Evolutionary conservation across 257 asterid genomes (phyloP).

Genomic region (Solanum tacnaense): DNA sequence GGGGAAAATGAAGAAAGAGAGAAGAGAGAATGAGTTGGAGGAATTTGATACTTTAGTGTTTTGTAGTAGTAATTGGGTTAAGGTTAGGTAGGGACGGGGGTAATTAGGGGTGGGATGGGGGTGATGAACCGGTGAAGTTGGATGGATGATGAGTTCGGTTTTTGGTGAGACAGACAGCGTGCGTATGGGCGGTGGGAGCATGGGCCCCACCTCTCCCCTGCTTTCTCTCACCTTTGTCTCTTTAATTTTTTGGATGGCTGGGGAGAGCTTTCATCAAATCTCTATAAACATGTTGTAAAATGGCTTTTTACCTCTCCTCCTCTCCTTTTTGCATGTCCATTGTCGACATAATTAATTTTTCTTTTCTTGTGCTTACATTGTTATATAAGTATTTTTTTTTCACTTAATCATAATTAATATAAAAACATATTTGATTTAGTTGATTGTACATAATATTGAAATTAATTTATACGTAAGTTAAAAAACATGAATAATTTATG

Average conservation of each 20-base stretch:
- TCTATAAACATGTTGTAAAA: not conserved
- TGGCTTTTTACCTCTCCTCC: not conserved
- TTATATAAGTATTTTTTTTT: too few species aligned
- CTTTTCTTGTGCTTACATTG: too few species aligned
- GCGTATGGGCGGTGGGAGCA: conserved; percentile 29
- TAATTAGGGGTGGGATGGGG: too few species aligned
- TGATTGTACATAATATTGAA: too few species aligned
- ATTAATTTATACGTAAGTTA: too few species aligned
- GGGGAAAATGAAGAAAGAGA: not conserved
- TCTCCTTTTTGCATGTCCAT: not conserved
- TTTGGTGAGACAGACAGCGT: conserved; percentile 19
- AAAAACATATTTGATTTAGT: too few species aligned
- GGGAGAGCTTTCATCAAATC: not conserved
- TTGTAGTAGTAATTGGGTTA: conserved; percentile 35
- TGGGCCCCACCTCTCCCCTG: conserved; percentile 1
- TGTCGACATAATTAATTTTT: not conserved
- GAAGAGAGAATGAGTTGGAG: conserved; percentile 2
- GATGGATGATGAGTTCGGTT: conserved; percentile 8
- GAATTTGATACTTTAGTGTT: conserved; percentile 17
- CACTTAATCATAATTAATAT: too few species aligned
- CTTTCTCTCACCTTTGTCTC: conserved; percentile 20
- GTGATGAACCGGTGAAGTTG: not conserved
- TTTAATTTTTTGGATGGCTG: not conserved
- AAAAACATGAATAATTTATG: too few species aligned
- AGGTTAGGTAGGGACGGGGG: conserved; percentile 26